phyloP scores from a whole-genome alignment of 176 grass and related monocot species.

The Elymus sibiricus region DNA sequence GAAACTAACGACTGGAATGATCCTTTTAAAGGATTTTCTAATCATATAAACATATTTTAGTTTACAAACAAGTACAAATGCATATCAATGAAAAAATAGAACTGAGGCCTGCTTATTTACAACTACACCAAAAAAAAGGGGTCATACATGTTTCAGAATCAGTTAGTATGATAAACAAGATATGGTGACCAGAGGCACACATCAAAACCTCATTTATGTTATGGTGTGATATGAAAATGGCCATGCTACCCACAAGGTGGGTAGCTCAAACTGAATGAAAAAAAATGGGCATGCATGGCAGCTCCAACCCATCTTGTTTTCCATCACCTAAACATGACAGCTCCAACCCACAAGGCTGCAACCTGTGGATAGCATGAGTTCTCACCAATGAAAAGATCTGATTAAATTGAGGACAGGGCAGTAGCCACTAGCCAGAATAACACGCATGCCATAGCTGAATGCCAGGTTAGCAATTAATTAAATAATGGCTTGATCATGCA shows the following conservation, averaged over 20 bases:
- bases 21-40: background rate
- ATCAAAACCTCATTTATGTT: background rate
- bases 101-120: background rate
- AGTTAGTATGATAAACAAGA: background rate
- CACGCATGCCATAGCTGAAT: background rate
- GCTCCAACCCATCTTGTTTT: background rate
- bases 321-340: background rate
- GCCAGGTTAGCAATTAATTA: background rate
- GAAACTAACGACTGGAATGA: background rate
- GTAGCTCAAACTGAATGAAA: background rate
- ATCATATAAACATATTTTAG: background rate
- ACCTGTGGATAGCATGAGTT: background rate
- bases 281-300: background rate
- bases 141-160: background rate
- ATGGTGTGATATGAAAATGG: constrained; percentile 1
- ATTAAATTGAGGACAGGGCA: background rate
- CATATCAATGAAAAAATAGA: background rate
- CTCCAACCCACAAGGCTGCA: background rate
- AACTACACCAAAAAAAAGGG: background rate
- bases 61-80: background rate
- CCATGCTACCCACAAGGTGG: background rate
- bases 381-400: background rate
- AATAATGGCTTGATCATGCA: background rate
- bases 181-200: background rate
- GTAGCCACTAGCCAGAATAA: background rate